phyloP scores from a whole-genome alignment of 2,329 filamentous ascomycete genomes.

The Aspergillus piperis region DNA sequence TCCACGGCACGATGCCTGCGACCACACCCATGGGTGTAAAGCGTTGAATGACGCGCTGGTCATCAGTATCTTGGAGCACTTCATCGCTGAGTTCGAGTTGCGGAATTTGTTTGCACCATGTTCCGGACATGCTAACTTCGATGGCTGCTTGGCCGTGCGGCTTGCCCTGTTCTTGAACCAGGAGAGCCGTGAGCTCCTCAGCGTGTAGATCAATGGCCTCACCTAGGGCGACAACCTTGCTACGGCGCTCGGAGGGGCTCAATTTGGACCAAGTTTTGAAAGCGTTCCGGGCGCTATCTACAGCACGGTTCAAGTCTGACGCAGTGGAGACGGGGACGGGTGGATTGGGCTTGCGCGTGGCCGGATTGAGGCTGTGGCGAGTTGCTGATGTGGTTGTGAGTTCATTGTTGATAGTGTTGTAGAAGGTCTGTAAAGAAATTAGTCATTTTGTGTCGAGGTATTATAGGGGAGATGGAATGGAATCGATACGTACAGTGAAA shows the following conservation, averaged over 20 bases:
- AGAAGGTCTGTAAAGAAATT: neutral
- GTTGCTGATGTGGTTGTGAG: neutral
- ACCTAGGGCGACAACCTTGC: neutral
- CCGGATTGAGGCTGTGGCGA: neutral
- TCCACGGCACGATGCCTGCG: conserved; percentile 60
- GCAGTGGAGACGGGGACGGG: neutral
- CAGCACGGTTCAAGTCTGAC: neutral
- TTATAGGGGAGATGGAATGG: neutral
- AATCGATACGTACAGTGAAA: neutral
- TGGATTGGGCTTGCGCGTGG: neutral
- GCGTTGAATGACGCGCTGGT: conserved; percentile 21
- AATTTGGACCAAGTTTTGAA: neutral
- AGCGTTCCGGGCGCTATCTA: neutral
- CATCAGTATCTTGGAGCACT: conserved; percentile 48
- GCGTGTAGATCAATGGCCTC: neutral
- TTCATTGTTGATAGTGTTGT: conserved; percentile 1
- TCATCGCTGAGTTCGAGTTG: conserved; percentile 45
- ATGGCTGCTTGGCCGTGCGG: neutral
- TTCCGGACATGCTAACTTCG: conserved; percentile 16
- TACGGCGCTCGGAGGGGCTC: neutral
- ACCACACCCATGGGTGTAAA: conserved; percentile 39
- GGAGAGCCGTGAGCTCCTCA: neutral
- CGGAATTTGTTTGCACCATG: conserved; percentile 12
- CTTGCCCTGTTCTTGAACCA: neutral
- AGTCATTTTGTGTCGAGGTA: neutral